Conservation (phyloP, 1,284 basidiomycete species). For the Tetrapyrgos nigripes region DNA sequence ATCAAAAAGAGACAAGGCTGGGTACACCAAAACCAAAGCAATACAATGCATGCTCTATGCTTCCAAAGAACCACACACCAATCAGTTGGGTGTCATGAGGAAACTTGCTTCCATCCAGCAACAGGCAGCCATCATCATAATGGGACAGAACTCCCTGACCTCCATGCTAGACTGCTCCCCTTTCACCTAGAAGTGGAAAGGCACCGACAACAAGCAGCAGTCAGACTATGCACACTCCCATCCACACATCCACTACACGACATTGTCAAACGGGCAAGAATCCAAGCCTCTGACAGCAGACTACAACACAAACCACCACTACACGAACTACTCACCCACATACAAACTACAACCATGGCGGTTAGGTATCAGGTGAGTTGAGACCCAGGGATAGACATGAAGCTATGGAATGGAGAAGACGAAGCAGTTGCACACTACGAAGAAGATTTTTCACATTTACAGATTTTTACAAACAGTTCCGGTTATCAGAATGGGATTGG, state of each 20-base stretch:
- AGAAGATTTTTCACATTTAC: no score
- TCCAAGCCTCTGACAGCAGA: not conserved
- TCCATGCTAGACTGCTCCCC: conserved; percentile 39
- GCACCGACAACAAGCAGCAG: conserved; percentile 28
- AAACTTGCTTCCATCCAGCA: conserved; percentile 37
- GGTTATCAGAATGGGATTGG: no score
- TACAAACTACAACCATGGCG: conserved; percentile 6
- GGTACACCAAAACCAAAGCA: conserved; percentile 8
- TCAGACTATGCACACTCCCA: conserved; percentile 39
- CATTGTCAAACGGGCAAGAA: not conserved
- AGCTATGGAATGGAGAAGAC: no score
- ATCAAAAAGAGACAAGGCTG: no score
- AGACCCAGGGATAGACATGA: not conserved
- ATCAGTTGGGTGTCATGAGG: conserved; percentile 15
- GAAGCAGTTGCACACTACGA: no score
- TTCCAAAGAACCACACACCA: not conserved
- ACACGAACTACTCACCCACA: conserved; percentile 10
- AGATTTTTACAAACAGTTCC: no score
- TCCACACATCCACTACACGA: conserved; percentile 34
- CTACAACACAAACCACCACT: conserved; percentile 5
- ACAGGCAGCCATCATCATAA: conserved; percentile 34
- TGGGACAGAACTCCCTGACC: conserved; percentile 40
- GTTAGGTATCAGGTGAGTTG: no score
- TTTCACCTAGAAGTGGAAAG: conserved; percentile 31
- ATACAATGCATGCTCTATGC: conserved; percentile 26